Conservation (phyloP, 306 rosid genomes). For the Arachis hypogaea region DNA sequence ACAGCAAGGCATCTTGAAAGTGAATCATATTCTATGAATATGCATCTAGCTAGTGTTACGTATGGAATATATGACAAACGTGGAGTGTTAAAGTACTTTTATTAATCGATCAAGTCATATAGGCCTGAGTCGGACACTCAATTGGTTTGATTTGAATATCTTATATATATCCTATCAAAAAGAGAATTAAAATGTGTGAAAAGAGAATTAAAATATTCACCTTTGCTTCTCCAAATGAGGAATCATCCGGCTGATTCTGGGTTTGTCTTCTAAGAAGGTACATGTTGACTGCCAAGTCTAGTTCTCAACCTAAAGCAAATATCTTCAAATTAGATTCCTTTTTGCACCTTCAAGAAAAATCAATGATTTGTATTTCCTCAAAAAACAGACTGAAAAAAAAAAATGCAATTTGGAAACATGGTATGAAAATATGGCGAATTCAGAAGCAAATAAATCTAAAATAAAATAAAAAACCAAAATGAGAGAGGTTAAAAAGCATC, state of each 20-base stretch:
- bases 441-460: background rate
- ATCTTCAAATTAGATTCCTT: constrained; percentile 21
- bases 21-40: no score
- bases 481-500: background rate
- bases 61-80: no score
- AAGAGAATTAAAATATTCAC: constrained; percentile 36
- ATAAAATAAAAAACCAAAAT: background rate
- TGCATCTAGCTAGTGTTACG: no score
- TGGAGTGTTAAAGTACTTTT: no score
- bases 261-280: constrained; percentile 59
- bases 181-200: background rate
- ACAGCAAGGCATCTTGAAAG: no score
- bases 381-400: background rate
- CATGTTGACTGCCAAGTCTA: constrained; percentile 49
- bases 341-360: background rate
- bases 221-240: constrained; percentile 60
- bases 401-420: background rate
- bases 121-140: no score
- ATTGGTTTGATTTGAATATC: background rate
- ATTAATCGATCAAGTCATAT: no score
- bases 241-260: constrained; percentile 58
- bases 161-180: no score
- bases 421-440: constrained; percentile 3
- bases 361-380: background rate
- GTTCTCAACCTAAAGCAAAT: constrained; percentile 45